Conservation (phyloP, 345 rosid genomes). For the Citropsis articulata region DNA sequence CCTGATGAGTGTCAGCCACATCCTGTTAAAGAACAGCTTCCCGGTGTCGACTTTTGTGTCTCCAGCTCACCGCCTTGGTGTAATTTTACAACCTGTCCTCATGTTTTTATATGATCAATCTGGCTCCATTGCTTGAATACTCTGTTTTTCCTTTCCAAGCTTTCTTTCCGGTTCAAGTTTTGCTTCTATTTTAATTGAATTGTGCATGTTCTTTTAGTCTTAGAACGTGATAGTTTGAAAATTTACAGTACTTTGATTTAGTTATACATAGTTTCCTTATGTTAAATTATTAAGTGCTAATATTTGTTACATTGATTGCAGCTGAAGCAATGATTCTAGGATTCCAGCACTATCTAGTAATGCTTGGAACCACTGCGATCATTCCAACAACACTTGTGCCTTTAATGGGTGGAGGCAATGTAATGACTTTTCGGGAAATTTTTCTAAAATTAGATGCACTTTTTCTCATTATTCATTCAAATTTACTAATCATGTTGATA, state of each 20-base stretch:
- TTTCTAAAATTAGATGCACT: background rate
- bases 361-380: constrained; percentile 83
- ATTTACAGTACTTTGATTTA: background rate
- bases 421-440: constrained; percentile 19
- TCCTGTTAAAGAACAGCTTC: constrained; percentile 87
- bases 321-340: constrained; percentile 77
- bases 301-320: constrained; percentile 31
- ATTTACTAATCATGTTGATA: background rate
- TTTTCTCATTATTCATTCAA: background rate
- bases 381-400: constrained; percentile 74
- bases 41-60: constrained; percentile 73
- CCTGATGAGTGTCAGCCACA: constrained; percentile 67
- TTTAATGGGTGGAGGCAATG: constrained; percentile 82
- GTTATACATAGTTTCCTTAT: background rate
- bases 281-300: background rate
- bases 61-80: constrained; percentile 86
- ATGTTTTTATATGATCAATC: background rate
- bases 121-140: background rate
- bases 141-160: background rate
- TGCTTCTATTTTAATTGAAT: background rate
- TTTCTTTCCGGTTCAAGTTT: background rate
- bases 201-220: background rate
- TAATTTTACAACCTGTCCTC: constrained; percentile 17
- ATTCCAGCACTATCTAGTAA: constrained; percentile 90
- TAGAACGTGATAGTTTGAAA: background rate